phyloP scores from a whole-genome alignment of 371 early-diverging fungal genomes.

The Actinomucor elegans region DNA sequence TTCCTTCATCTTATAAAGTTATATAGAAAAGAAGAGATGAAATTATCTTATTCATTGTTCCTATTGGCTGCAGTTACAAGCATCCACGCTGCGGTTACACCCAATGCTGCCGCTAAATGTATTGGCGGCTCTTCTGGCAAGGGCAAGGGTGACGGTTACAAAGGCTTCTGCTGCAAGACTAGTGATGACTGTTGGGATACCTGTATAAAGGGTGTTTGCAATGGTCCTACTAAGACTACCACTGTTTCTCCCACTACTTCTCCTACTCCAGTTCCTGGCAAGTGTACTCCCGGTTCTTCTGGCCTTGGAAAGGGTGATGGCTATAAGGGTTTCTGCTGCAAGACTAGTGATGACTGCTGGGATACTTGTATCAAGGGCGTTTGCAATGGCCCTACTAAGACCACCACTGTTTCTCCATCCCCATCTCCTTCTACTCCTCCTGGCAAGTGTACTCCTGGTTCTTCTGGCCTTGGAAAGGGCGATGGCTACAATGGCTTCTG shows the following conservation, averaged over 20 bases:
- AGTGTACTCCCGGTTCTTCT: not conserved
- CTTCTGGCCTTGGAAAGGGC: conserved; percentile 1
- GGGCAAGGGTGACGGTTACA: conserved; percentile 12
- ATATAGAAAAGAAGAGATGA: too few relatives aligned
- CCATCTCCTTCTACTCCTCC: not conserved
- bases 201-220: conserved; percentile 10
- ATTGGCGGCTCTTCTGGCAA: conserved; percentile 3
- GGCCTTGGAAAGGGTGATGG: conserved; percentile 6
- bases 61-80: not conserved
- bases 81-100: not conserved
- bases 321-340: conserved; percentile 8
- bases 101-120: not conserved
- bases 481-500: conserved; percentile 14
- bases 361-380: not conserved
- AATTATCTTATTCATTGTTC: not conserved
- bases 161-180: conserved; percentile 7
- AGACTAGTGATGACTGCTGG: conserved; percentile 2
- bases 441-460: not conserved
- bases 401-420: not conserved
- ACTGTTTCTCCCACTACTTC: not conserved
- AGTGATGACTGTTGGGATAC: conserved; percentile 7
- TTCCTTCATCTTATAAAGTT: too few relatives aligned
- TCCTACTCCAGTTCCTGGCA: not conserved
- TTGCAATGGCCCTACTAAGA: not conserved
- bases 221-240: conserved; percentile 2